Percentiles rank a stretch among this genome's conserved stretches.
Evolutionary conservation across 2,329 filamentous ascomycete species (phyloP).

Genomic region (Hypocrella siamensis): DNA sequence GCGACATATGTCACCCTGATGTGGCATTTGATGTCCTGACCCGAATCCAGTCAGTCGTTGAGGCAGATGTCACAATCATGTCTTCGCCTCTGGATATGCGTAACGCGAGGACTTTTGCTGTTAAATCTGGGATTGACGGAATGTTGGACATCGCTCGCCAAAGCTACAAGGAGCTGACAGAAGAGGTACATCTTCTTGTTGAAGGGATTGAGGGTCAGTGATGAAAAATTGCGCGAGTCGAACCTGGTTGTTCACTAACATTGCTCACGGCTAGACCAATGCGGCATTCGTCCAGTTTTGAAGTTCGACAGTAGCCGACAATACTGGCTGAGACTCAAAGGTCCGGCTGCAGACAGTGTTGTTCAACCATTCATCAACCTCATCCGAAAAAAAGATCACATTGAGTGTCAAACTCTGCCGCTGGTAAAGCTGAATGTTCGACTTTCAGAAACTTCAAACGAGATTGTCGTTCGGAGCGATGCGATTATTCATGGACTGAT

Average conservation of each 20-base stretch:
- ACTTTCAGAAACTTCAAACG: conserved; percentile 67
- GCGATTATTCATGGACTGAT: conserved; percentile 58
- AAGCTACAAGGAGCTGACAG: conserved; percentile 77
- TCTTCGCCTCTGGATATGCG: conserved; percentile 69
- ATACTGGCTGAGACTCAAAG: conserved; percentile 59
- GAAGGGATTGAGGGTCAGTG: conserved; percentile 46
- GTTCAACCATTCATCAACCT: conserved; percentile 67
- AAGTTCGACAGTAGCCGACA: conserved; percentile 64
- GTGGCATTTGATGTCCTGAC: conserved; percentile 44
- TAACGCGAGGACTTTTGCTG: conserved; percentile 81
- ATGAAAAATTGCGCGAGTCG: background rate
- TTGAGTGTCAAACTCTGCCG: conserved; percentile 78
- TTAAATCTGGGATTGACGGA: conserved; percentile 71
- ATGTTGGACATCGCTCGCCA: conserved; percentile 78
- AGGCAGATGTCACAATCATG: conserved; percentile 66
- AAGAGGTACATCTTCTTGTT: conserved; percentile 60
- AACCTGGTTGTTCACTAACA: background rate
- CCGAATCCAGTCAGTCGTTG: conserved; percentile 55
- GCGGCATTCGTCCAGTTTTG: conserved; percentile 46
- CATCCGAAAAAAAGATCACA: conserved; percentile 51
- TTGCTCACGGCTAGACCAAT: conserved; percentile 25
- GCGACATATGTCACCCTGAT: conserved; percentile 50
- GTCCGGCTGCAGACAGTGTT: conserved; percentile 42
- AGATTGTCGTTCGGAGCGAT: conserved; percentile 74
- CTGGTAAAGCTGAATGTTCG: conserved; percentile 68